phyloP scores from a whole-genome alignment of 2,329 filamentous ascomycete genomes.

The Botryotinia narcissicola region DNA sequence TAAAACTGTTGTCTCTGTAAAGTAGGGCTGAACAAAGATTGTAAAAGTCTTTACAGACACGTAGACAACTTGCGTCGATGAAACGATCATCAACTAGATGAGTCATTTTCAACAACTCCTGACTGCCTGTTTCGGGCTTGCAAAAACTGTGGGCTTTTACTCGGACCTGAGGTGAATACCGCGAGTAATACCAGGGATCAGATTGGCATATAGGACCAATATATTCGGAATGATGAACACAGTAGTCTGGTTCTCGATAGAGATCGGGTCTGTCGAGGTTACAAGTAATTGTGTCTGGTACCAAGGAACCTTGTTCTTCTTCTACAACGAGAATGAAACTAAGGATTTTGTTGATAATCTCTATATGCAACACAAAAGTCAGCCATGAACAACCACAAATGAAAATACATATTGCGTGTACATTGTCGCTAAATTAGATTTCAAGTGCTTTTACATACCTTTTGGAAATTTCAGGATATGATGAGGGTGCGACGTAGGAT shows the following conservation, averaged over 20 bases:
- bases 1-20: not conserved
- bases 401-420: not conserved
- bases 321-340: not conserved
- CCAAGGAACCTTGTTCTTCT: not conserved
- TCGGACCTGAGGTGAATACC: accelerated
- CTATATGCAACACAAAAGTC: not conserved
- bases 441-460: not conserved
- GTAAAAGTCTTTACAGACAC: not conserved
- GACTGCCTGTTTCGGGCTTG: not conserved
- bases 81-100: not conserved
- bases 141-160: not conserved
- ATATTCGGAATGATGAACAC: not conserved
- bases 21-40: not conserved
- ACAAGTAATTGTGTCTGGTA: not conserved
- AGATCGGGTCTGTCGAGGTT: not conserved
- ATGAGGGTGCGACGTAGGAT: not conserved
- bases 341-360: not conserved
- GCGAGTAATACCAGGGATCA: not conserved
- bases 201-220: not conserved
- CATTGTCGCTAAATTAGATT: not conserved
- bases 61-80: not conserved
- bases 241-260: not conserved
- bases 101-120: not conserved
- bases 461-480: not conserved
- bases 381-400: not conserved